Conservation (phyloP, 768 basidiomycete species). For the Hygrophoropsis aurantiaca region DNA sequence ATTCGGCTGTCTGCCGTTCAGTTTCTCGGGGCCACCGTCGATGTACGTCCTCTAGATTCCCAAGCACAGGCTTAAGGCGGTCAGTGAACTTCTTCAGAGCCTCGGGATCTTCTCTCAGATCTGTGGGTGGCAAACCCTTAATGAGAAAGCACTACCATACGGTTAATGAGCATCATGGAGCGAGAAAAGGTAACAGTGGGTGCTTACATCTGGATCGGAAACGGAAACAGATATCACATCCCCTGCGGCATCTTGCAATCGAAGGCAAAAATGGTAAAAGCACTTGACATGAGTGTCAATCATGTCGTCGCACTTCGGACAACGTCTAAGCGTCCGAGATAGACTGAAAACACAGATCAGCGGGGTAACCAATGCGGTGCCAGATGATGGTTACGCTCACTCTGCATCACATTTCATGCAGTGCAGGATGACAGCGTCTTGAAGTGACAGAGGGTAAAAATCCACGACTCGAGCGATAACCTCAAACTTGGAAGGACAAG, state of each 20-base stretch:
- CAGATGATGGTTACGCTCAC: slow-evolving; percentile 33
- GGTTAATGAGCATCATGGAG: slow-evolving; percentile 14
- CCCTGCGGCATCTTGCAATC: slow-evolving; percentile 50
- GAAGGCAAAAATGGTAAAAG: slow-evolving; percentile 49
- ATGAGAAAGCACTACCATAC: slow-evolving; percentile 42
- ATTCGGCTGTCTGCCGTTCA: slow-evolving; percentile 19
- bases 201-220: slow-evolving; percentile 45
- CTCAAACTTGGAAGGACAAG: slow-evolving; percentile 38
- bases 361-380: neutral
- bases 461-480: slow-evolving; percentile 52
- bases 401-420: slow-evolving; percentile 54
- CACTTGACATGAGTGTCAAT: slow-evolving; percentile 49
- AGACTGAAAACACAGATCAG: slow-evolving; percentile 36
- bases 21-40: slow-evolving; percentile 23
- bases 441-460: slow-evolving; percentile 52
- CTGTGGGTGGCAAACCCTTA: slow-evolving; percentile 41
- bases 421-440: slow-evolving; percentile 44
- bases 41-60: slow-evolving; percentile 45
- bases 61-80: slow-evolving; percentile 46
- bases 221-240: slow-evolving; percentile 44
- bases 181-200: neutral
- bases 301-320: slow-evolving; percentile 53
- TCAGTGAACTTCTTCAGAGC: slow-evolving; percentile 37
- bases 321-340: slow-evolving; percentile 40
- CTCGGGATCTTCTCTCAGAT: slow-evolving; percentile 40